A percentile compares a stretch with the other conserved stretches of the same genome.
These are phyloP conservation scores for Calophaca sinica DNA, from an alignment of 306 rosid genomes.

Conservation along the genomic window DNA sequence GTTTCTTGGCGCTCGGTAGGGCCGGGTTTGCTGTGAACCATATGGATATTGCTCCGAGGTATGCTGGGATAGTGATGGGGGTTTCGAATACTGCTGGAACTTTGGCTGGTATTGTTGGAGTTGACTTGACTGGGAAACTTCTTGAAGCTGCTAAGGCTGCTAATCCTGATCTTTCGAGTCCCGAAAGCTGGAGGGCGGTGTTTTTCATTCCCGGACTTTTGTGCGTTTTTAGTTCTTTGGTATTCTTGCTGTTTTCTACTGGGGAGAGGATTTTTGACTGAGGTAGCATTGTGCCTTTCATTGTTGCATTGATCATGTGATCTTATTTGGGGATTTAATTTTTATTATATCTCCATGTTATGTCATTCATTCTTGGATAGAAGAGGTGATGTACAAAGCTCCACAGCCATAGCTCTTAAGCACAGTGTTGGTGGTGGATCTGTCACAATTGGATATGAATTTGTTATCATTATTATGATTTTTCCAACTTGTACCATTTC, in stretches of 20 bases:
- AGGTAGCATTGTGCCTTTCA: conserved; percentile 47
- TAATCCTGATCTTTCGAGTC: conserved; percentile 80
- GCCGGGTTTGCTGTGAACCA: conserved; percentile 99
- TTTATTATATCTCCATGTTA: conserved; percentile 48
- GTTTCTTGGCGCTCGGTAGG: conserved; percentile 95
- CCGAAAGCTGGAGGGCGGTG: conserved; percentile 89
- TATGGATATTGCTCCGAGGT: conserved; percentile 96
- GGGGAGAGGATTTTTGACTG: conserved; percentile 97
- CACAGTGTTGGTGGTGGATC: conserved; percentile 4
- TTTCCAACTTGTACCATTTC: conserved; percentile 51
- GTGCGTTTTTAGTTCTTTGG: conserved; percentile 78
- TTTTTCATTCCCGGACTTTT: conserved; percentile 85
- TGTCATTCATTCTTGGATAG: conserved; percentile 53
- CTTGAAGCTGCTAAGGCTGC: conserved; percentile 83
- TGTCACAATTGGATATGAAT: conserved; percentile 35
- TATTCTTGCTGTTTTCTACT: conserved; percentile 80
- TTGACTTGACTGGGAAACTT: conserved; percentile 83
- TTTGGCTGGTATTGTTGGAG: conserved; percentile 92
- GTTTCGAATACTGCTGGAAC: conserved; percentile 97
- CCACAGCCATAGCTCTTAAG: conserved; percentile 15
- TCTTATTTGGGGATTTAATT: conserved; percentile 46
- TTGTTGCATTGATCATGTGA: conserved; percentile 25
- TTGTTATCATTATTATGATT: conserved; percentile 12
- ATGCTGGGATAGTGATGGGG: conserved; percentile 98
- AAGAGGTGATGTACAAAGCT: conserved; percentile 42